phyloP scores from a whole-genome alignment of 2,329 filamentous ascomycete species.

The Trichoderma cornu-damae region DNA sequence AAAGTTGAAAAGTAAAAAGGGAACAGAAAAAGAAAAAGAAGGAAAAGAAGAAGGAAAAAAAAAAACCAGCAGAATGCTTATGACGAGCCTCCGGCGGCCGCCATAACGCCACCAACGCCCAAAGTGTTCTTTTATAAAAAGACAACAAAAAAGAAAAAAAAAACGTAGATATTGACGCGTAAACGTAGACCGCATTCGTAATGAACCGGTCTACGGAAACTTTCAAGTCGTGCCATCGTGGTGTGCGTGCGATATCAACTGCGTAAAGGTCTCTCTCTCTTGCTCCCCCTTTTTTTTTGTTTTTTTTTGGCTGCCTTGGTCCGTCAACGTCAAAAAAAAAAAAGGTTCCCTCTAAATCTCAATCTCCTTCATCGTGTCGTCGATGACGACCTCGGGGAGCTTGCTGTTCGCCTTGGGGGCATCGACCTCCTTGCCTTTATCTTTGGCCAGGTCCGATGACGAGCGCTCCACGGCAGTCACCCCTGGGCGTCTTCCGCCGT shows the following conservation, averaged over 20 bases:
- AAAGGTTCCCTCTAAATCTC: conserved; percentile 49
- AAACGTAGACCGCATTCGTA: conserved; percentile 11
- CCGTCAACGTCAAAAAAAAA: too few species aligned
- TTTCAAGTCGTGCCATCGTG: conserved; percentile 25
- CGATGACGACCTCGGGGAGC: conserved; percentile 36
- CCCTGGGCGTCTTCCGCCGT: conserved; percentile 33
- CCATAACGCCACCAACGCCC: conserved; percentile 22
- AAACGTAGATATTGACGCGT: conserved; percentile 18
- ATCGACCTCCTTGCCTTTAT: conserved; percentile 37
- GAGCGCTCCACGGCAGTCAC: conserved; percentile 32
- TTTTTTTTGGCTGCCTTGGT: too few species aligned
- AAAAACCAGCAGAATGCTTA: conserved; percentile 17
- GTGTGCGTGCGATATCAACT: conserved; percentile 18
- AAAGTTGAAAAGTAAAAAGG: not conserved
- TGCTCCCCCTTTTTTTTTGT: not conserved
- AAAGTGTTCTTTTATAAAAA: conserved; percentile 13
- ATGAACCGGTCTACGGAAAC: conserved; percentile 15
- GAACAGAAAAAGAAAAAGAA: not conserved
- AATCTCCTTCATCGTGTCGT: conserved; percentile 57
- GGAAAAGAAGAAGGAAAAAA: not conserved
- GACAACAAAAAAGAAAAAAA: too few species aligned
- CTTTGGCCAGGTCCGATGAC: conserved; percentile 35
- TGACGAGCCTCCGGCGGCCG: conserved; percentile 18
- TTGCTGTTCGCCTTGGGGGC: conserved; percentile 41
- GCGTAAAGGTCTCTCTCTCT: not conserved